Evolutionary conservation across 176 grass and related monocot species (phyloP).

Genomic region (Triticum timopheevii): DNA sequence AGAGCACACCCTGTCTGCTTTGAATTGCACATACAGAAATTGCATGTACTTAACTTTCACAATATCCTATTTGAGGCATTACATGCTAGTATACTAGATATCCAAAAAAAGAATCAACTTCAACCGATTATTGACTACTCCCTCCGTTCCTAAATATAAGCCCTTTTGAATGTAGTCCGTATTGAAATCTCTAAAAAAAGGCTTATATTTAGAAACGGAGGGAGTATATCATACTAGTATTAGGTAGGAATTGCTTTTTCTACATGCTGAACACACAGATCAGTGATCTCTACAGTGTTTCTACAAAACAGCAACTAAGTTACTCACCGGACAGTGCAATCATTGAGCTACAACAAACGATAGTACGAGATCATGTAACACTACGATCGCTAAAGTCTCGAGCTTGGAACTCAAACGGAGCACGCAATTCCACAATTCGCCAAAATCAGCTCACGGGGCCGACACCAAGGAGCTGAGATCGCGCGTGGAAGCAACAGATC

Average conservation of each 20-base stretch:
- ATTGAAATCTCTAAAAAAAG: no score
- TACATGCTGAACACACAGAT: background rate
- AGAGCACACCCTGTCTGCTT: background rate
- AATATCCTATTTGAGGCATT: background rate
- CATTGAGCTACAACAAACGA: background rate
- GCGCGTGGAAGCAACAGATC: slow-evolving; percentile 33
- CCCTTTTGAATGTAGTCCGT: no score
- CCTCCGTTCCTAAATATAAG: no score
- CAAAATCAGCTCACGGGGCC: background rate
- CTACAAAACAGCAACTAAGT: background rate
- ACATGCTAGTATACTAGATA: background rate
- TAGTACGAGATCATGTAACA: background rate
- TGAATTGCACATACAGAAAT: background rate
- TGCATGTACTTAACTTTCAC: background rate
- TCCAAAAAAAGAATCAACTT: background rate
- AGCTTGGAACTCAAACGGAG: slow-evolving; percentile 26
- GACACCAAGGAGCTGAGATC: slow-evolving; percentile 24
- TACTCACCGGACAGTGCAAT: background rate
- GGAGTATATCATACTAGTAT: background rate
- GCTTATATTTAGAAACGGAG: no score
- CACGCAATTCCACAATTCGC: background rate
- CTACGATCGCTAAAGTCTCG: background rate
- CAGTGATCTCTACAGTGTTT: background rate
- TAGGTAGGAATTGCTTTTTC: background rate
- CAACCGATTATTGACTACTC: background rate